Evolutionary conservation across 805 yeast species (phyloP).

Genomic region (Cyberlindnera americana): DNA sequence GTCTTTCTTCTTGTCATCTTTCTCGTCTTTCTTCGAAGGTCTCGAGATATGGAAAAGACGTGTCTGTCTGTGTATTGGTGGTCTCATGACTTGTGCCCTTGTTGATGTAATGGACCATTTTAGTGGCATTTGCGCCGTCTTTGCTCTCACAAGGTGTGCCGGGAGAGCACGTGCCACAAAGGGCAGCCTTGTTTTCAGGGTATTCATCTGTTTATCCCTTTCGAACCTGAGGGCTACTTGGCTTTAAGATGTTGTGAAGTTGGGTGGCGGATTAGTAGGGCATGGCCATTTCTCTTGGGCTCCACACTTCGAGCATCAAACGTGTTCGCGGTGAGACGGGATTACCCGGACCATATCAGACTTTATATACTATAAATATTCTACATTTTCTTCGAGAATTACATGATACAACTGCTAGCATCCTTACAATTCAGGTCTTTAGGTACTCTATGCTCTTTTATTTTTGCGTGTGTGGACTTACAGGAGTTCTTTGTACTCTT

Average conservation of each 20-base stretch:
- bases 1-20: constrained; percentile 17
- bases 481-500: constrained; percentile 24
- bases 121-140: neutral
- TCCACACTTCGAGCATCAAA: too few species aligned
- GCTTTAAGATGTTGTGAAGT: neutral
- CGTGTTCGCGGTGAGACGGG: too few species aligned
- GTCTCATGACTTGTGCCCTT: neutral
- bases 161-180: neutral
- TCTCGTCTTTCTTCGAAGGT: constrained; percentile 7
- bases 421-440: too few species aligned
- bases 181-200: constrained; percentile 5
- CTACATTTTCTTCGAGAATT: neutral
- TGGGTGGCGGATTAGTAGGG: too few species aligned
- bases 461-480: too few species aligned
- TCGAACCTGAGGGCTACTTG: neutral
- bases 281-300: too few species aligned
- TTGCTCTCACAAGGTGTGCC: neutral
- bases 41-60: constrained; percentile 15
- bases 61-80: neutral
- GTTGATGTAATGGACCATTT: neutral
- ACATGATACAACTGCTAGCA: too few species aligned
- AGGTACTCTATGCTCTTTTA: too few species aligned
- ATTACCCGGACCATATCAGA: too few species aligned
- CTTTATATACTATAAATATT: neutral
- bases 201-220: neutral